Conservation (phyloP, 192 early-diverging fungal species). For the Entophlyctis luteolus region DNA sequence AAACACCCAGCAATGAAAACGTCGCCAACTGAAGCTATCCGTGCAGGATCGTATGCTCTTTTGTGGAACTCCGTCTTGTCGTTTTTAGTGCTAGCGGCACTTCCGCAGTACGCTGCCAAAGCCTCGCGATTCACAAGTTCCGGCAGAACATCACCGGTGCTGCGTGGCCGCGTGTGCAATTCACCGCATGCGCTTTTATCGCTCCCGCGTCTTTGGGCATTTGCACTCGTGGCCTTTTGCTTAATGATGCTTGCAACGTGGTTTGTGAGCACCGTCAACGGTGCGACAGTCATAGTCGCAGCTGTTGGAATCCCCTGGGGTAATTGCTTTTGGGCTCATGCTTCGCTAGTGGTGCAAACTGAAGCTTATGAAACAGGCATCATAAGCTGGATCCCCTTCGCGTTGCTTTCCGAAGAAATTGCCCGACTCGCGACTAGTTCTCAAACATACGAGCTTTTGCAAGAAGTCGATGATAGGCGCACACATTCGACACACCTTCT, state of each 20-base stretch:
- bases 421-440: neutral
- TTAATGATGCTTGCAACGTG: slow-evolving; percentile 65
- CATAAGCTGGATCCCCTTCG: slow-evolving; percentile 90
- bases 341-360: neutral
- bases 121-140: slow-evolving; percentile 52
- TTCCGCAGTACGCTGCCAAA: too few species aligned
- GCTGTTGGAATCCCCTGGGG: slow-evolving; percentile 80
- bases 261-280: slow-evolving; percentile 48
- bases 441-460: neutral
- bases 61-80: slow-evolving; percentile 74
- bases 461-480: neutral
- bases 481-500: neutral
- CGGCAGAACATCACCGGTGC: slow-evolving; percentile 46
- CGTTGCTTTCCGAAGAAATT: slow-evolving; percentile 79
- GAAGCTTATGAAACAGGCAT: slow-evolving; percentile 39
- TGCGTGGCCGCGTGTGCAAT: slow-evolving; percentile 14
- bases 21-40: slow-evolving; percentile 51
- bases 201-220: slow-evolving; percentile 57
- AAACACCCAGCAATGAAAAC: slow-evolving; percentile 26
- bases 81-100: too few species aligned
- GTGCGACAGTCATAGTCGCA: slow-evolving; percentile 69
- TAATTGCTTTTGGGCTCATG: slow-evolving; percentile 9
- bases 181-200: neutral
- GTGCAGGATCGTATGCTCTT: slow-evolving; percentile 83
- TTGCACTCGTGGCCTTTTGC: slow-evolving; percentile 65